Evolutionary conservation across 768 basidiomycete genomes (phyloP), one percentile per base, ranked within the genome.

Genomic region (Mycena alexandri): DNA sequence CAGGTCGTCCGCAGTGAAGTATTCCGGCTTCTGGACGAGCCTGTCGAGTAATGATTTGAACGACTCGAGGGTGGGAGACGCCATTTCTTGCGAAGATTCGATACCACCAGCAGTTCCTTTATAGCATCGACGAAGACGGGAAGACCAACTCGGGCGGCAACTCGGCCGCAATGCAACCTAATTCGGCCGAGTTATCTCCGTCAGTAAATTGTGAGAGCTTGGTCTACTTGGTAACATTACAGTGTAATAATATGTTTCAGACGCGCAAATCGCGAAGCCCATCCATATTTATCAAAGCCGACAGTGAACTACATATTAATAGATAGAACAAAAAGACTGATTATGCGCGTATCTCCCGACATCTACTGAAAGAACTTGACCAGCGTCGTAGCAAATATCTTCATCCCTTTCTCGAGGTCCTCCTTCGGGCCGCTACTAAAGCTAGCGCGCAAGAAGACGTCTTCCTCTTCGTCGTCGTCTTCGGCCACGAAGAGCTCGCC

Each of bases 21-120:
- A 87, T 67, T 94, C 91, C 9, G 95, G 94, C 1, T 90, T 90
- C 71, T 91, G 85, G 48, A 93, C 87, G 53, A 98, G 89, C 75
- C 90, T 92, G 70, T 88, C 87, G 25, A 98, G 83, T 6, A 97
- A 79, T 0, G 86, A 79, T 70, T 92, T 94, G 88, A 98, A 98
- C 8, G 88, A 77, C 59, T 81, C 76, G 21, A 77, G 71, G 17
- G 61, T 44, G 52, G 44, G 34, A 22, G 79, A 52, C 29, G 59
- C 58, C 60, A 67, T 62, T 54, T 24, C 19, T 25, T 41, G 43
- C n/a, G 13, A 25, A 36, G 19, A 33, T 25, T n/a, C 52, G 41
- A 44, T 3, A 36, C 33, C 9, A 24, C 29, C 29, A 21, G 34
- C 44, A 56, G 47, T 46, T 24, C 13, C 21, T 57, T 64, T 52